These are phyloP conservation scores for Quercus bicolor DNA, from an alignment of 306 rosid genomes.

Conservation along the genomic window DNA sequence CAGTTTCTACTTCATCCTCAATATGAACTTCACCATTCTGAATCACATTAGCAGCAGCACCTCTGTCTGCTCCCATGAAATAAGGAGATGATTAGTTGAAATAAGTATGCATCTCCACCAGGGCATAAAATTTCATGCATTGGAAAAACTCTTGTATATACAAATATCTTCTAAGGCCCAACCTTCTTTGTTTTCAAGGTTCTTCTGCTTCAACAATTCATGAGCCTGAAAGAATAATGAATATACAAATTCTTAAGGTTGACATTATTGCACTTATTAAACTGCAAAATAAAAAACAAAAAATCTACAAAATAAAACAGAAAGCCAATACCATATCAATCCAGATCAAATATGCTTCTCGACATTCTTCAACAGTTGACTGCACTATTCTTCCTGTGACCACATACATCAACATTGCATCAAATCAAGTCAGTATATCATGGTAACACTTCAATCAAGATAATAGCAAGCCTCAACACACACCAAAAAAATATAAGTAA, in stretches of 20 bases:
- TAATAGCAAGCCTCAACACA: neutral
- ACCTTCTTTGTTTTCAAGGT: constrained; percentile 55
- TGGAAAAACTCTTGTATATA: constrained; percentile 3
- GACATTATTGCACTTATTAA: neutral
- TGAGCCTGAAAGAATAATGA: constrained; percentile 61
- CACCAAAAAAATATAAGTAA: neutral
- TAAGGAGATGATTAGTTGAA: constrained; percentile 12
- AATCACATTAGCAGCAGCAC: constrained; percentile 15
- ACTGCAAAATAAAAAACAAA: constrained; percentile 3
- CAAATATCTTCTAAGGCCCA: constrained; percentile 16
- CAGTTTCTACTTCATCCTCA: constrained; percentile 34
- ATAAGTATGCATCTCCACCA: constrained; percentile 5
- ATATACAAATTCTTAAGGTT: constrained; percentile 6
- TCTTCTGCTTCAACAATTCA: constrained; percentile 61
- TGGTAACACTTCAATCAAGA: neutral
- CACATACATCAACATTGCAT: constrained; percentile 24
- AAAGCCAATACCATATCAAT: constrained; percentile 51
- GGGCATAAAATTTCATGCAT: constrained; percentile 8
- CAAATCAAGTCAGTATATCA: constrained; percentile 21
- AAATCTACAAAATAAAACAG: neutral
- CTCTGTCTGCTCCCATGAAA: constrained; percentile 35
- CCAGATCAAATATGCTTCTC: constrained; percentile 76
- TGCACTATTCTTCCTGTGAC: constrained; percentile 87
- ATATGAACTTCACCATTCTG: constrained; percentile 35
- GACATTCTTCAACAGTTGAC: constrained; percentile 90